Conservation (phyloP, 805 yeast genomes). For the Yarrowia sp. region DNA sequence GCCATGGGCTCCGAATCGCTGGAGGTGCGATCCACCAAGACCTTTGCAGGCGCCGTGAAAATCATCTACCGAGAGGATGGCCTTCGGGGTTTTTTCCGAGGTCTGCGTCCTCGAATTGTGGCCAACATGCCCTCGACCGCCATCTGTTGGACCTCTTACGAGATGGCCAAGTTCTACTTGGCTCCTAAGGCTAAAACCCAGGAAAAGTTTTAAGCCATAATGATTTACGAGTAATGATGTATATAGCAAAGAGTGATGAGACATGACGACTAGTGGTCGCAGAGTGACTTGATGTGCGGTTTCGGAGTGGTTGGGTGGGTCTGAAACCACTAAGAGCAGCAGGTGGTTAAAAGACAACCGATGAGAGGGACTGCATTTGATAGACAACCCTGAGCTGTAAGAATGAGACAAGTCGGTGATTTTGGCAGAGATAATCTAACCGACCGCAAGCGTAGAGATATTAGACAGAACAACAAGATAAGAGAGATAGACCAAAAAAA, state of each 20-base stretch:
- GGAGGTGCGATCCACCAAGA: conserved; percentile 53
- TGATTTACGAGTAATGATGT: conserved; percentile 25
- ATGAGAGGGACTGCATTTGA: too few relatives aligned
- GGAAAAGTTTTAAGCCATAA: conserved; percentile 18
- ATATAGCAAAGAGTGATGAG: conserved; percentile 24
- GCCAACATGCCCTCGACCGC: conserved; percentile 96
- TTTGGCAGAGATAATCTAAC: too few relatives aligned
- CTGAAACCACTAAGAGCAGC: too few relatives aligned
- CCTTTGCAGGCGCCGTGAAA: conserved; percentile 66
- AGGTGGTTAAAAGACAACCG: too few relatives aligned
- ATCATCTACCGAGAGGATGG: conserved; percentile 52
- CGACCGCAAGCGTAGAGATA: too few relatives aligned
- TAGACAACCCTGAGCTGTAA: too few relatives aligned
- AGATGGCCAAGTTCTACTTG: conserved; percentile 82
- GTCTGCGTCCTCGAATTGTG: conserved; percentile 84
- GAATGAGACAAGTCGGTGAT: too few relatives aligned
- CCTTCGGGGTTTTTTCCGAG: conserved; percentile 68
- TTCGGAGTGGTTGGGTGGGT: too few relatives aligned
- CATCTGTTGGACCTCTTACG: conserved; percentile 96
- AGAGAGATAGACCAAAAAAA: too few relatives aligned
- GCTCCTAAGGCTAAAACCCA: conserved; percentile 8
- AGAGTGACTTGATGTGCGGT: too few relatives aligned
- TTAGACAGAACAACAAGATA: too few relatives aligned
- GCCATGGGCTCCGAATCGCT: conserved; percentile 27
- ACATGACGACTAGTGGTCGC: background rate